Evolutionary conservation across 441 rosid genomes (phyloP).

Genomic region (Breynia disticha): DNA sequence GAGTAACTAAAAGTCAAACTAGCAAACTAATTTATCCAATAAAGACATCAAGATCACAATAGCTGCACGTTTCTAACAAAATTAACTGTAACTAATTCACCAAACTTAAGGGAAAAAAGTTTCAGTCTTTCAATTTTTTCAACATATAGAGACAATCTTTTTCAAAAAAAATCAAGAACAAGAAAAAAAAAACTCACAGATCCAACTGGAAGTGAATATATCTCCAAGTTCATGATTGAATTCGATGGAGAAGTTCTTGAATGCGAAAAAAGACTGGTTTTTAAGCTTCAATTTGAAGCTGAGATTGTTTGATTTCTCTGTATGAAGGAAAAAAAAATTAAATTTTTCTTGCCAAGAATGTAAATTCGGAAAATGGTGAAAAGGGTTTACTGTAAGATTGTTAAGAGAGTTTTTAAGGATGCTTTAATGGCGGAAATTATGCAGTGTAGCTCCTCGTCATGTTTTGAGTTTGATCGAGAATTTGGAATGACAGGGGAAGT

Average conservation of each 20-base stretch:
- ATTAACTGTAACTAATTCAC: no score
- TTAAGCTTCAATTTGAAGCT: not conserved
- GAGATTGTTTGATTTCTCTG: no score
- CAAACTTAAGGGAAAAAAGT: no score
- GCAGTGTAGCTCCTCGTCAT: not conserved
- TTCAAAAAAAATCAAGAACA: not conserved
- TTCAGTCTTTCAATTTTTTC: no score
- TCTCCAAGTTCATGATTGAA: conserved; percentile 27
- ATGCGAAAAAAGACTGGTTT: not conserved
- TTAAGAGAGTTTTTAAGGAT: not conserved
- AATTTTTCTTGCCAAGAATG: not conserved
- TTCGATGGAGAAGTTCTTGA: not conserved
- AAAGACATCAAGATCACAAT: no score
- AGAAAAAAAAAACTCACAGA: conserved; percentile 27
- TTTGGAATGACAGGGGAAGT: not conserved
- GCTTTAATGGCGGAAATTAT: conserved; percentile 1
- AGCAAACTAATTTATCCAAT: no score
- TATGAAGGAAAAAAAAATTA: no score
- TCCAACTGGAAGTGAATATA: conserved; percentile 14
- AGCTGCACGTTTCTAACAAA: no score
- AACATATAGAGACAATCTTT: no score
- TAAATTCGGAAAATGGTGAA: not conserved
- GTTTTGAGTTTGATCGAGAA: not conserved
- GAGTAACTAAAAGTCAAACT: no score
- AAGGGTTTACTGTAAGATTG: not conserved